Conservation (phyloP, 768 basidiomycete species). For the Galerina marginata region DNA sequence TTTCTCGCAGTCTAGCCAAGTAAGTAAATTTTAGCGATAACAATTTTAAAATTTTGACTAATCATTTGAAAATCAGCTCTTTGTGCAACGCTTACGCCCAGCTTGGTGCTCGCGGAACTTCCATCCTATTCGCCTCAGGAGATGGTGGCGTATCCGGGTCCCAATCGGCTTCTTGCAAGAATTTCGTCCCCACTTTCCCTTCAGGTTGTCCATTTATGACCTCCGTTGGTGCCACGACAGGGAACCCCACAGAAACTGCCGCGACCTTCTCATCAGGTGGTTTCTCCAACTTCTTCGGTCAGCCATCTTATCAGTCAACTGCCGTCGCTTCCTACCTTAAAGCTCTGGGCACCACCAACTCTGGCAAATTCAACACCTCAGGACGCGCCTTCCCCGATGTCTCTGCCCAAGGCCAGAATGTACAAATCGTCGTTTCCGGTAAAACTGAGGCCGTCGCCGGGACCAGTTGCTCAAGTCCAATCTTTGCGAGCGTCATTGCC, state of each 20-base stretch:
- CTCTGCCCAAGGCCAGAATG: slow-evolving; percentile 49
- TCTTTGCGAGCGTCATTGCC: slow-evolving; percentile 53
- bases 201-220: slow-evolving; percentile 54
- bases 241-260: slow-evolving; percentile 43
- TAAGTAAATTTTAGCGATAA: neutral
- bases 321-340: slow-evolving; percentile 45
- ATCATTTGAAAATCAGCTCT: slow-evolving; percentile 15
- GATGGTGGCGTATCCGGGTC: slow-evolving; percentile 56
- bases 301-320: slow-evolving; percentile 41
- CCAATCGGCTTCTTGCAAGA: slow-evolving; percentile 28
- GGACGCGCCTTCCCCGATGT: slow-evolving; percentile 58
- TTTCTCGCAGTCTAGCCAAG: slow-evolving; percentile 40
- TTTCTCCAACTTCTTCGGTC: slow-evolving; percentile 48
- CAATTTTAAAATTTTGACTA: neutral
- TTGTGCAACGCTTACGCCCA: slow-evolving; percentile 52
- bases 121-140: slow-evolving; percentile 63
- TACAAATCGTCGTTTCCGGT: slow-evolving; percentile 37
- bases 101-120: slow-evolving; percentile 66
- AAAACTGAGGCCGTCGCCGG: slow-evolving; percentile 45
- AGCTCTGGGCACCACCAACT: slow-evolving; percentile 46
- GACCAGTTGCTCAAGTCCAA: slow-evolving; percentile 55
- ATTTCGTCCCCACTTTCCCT: slow-evolving; percentile 29
- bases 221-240: slow-evolving; percentile 52
- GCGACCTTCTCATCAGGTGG: slow-evolving; percentile 54
- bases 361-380: slow-evolving; percentile 49